Conservation (phyloP, 2,329 filamentous ascomycete species). For the Exophiala mesophila region DNA sequence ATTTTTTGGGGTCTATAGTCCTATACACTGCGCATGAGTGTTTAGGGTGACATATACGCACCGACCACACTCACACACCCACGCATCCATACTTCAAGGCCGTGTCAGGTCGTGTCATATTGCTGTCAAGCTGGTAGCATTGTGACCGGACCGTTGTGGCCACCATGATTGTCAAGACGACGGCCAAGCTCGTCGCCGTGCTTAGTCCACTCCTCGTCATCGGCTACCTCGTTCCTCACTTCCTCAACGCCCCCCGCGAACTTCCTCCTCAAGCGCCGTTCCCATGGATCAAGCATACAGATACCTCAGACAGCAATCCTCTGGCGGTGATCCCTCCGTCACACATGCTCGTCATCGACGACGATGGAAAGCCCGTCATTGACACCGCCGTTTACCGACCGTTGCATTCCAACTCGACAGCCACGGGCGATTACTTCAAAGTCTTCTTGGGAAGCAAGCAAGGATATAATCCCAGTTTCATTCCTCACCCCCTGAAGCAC, state of each 20-base stretch:
- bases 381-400: neutral
- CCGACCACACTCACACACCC: no score
- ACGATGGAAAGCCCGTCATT: constrained; percentile 1
- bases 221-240: neutral
- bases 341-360: constrained; percentile 2
- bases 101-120: no score
- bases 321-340: neutral
- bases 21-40: no score
- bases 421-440: constrained; percentile 44
- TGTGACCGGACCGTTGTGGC: no score
- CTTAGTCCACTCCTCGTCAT: neutral
- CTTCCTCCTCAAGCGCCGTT: neutral
- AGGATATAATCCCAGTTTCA: constrained; percentile 52
- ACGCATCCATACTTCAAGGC: no score
- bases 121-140: no score
- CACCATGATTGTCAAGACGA: constrained; percentile 1
- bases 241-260: neutral
- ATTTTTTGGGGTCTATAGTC: no score
- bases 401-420: constrained; percentile 30
- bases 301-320: neutral
- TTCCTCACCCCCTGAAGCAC: constrained; percentile 48
- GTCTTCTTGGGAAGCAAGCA: constrained; percentile 42
- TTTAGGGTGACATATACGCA: no score
- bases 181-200: neutral
- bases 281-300: neutral